A percentile compares a stretch with the other conserved stretches of the same genome.
These are phyloP conservation scores for Umbelopsis isabellina DNA, from an alignment of 192 early-diverging fungal species.

Conservation along the genomic window DNA sequence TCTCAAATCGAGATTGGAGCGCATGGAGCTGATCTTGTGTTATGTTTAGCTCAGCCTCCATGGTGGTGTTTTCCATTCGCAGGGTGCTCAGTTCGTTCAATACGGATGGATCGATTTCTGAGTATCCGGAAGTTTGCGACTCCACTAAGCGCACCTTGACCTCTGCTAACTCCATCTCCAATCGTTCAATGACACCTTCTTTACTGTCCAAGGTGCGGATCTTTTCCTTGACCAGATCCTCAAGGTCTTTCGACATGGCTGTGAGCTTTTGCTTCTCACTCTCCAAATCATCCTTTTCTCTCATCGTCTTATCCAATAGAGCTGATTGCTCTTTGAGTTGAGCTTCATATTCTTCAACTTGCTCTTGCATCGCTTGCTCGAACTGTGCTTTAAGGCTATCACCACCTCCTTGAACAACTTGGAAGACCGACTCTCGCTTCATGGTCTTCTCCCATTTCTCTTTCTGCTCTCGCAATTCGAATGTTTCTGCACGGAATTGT, in stretches of 20 bases:
- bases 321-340: slow-evolving; percentile 37
- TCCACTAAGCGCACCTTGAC: slow-evolving; percentile 9
- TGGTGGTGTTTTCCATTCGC: slow-evolving; percentile 13
- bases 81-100: slow-evolving; percentile 28
- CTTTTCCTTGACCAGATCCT: slow-evolving; percentile 37
- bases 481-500: slow-evolving; percentile 31
- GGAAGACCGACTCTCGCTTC: slow-evolving; percentile 43
- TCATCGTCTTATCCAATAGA: slow-evolving; percentile 25
- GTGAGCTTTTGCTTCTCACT: slow-evolving; percentile 32
- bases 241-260: slow-evolving; percentile 19
- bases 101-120: neutral
- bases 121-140: neutral
- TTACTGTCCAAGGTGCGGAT: slow-evolving; percentile 37
- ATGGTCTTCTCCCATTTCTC: slow-evolving; percentile 43
- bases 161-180: slow-evolving; percentile 35
- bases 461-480: slow-evolving; percentile 29
- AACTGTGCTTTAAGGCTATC: slow-evolving; percentile 29
- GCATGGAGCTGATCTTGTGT: slow-evolving; percentile 24
- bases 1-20: slow-evolving; percentile 16
- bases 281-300: slow-evolving; percentile 24
- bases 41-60: slow-evolving; percentile 28
- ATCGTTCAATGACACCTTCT: slow-evolving; percentile 34
- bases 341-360: slow-evolving; percentile 39
- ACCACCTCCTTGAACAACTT: slow-evolving; percentile 39
- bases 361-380: slow-evolving; percentile 34